Conservation (phyloP, 2,329 filamentous ascomycete genomes). For the Juglanconis oblonga region DNA sequence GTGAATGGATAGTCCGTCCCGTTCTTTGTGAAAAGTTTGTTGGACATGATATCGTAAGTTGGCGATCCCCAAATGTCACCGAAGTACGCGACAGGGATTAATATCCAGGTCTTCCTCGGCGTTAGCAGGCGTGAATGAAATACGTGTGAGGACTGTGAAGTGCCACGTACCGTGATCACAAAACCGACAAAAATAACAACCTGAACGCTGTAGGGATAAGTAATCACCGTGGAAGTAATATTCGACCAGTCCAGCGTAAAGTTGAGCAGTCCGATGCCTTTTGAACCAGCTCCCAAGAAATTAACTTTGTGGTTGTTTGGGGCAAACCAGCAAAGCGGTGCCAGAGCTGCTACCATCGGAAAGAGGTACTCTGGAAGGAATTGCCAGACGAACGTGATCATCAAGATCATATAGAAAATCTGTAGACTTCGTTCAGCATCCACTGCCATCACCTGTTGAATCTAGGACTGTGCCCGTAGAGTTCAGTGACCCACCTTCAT, state of each 20-base stretch:
- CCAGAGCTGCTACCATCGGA: constrained; percentile 20
- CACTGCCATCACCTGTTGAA: no score
- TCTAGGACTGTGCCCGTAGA: neutral
- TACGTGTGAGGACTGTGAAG: neutral
- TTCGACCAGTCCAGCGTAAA: constrained; percentile 23
- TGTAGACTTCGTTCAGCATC: neutral
- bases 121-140: neutral
- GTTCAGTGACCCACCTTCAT: constrained; percentile 5
- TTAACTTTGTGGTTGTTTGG: constrained; percentile 21
- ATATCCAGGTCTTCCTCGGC: constrained; percentile 19
- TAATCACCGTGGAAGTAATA: constrained; percentile 22
- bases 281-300: constrained; percentile 21
- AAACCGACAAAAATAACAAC: constrained; percentile 20
- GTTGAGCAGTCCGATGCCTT: constrained; percentile 21
- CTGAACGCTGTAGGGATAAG: constrained; percentile 21
- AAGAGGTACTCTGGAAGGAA: constrained; percentile 21
- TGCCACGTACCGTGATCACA: constrained; percentile 12
- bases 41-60: constrained; percentile 22
- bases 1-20: constrained; percentile 19
- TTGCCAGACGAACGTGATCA: constrained; percentile 19
- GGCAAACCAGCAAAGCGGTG: constrained; percentile 24
- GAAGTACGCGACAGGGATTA: constrained; percentile 22
- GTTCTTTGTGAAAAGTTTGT: constrained; percentile 20
- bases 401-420: constrained; percentile 18
- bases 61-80: constrained; percentile 20